Percentiles rank a stretch among this genome's conserved stretches.
phyloP scores from a whole-genome alignment of 371 early-diverging fungal genomes.

The Mortierella sp. region DNA sequence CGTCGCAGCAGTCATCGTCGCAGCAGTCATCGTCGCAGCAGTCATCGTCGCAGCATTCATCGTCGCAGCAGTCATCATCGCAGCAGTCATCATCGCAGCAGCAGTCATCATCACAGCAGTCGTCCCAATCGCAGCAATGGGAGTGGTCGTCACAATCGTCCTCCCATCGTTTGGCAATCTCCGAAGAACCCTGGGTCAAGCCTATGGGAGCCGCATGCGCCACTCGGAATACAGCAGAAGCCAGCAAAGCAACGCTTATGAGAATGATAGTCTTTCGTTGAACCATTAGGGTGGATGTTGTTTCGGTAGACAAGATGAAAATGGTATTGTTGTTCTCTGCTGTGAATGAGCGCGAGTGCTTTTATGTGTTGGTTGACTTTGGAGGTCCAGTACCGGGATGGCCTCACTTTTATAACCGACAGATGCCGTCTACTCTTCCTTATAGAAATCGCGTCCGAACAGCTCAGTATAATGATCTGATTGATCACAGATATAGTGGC shows the following conservation, averaged over 20 bases:
- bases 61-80: constrained; percentile 7
- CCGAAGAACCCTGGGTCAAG: neutral
- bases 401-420: neutral
- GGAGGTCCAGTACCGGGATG: too few relatives aligned
- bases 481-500: neutral
- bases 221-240: neutral
- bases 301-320: neutral
- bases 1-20: constrained; percentile 9
- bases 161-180: constrained; percentile 10
- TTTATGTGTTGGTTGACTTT: too few relatives aligned
- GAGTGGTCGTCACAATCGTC: constrained; percentile 9
- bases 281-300: constrained; percentile 13
- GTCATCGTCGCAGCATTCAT: neutral
- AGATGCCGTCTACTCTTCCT: neutral
- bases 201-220: constrained; percentile 20
- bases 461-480: too few relatives aligned
- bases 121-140: neutral
- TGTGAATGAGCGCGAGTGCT: too few relatives aligned
- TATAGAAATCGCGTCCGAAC: too few relatives aligned
- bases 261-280: constrained; percentile 36
- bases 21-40: neutral
- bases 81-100: neutral
- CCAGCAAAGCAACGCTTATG: constrained; percentile 21
- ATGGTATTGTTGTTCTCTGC: neutral
- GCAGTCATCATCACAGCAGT: constrained; percentile 3